Evolutionary conservation across 2,329 filamentous ascomycete genomes (phyloP).

Genomic region (Cladophialophora yegresii): DNA sequence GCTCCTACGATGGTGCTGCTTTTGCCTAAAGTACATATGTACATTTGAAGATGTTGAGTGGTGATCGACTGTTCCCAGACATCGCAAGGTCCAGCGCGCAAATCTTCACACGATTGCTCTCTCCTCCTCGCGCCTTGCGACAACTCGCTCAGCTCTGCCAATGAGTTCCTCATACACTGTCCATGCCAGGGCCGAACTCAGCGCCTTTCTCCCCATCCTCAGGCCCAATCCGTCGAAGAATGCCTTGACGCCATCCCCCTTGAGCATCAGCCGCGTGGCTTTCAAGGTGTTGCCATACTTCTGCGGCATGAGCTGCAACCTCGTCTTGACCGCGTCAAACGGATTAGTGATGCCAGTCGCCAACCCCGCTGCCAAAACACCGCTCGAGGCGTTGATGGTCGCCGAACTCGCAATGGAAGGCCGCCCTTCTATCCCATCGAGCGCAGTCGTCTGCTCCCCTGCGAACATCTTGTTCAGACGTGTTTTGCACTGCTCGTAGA

Average conservation of each 20-base stretch:
- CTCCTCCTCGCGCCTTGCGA: slow-evolving; percentile 25
- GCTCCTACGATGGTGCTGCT: not conserved
- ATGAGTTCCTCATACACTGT: slow-evolving; percentile 95
- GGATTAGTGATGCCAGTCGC: slow-evolving; percentile 92
- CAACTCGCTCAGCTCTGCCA: slow-evolving; percentile 62
- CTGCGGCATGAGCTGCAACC: slow-evolving; percentile 84
- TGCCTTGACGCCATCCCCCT: slow-evolving; percentile 75
- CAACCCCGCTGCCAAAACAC: slow-evolving; percentile 74
- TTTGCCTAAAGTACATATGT: not conserved
- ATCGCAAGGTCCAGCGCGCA: not conserved
- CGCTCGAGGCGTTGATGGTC: slow-evolving; percentile 82
- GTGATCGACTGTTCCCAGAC: not conserved
- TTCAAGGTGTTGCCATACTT: slow-evolving; percentile 81
- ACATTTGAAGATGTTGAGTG: not conserved
- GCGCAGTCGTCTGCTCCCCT: not conserved
- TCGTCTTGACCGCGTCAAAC: slow-evolving; percentile 94
- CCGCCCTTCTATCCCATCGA: slow-evolving; percentile 2
- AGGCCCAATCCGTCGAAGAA: slow-evolving; percentile 84
- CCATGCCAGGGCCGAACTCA: slow-evolving; percentile 95
- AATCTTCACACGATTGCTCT: slow-evolving; percentile 27
- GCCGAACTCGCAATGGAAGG: slow-evolving; percentile 50
- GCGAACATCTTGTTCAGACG: slow-evolving; percentile 50
- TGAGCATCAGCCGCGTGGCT: slow-evolving; percentile 74
- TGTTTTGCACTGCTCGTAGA: slow-evolving; percentile 84
- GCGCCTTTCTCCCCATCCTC: slow-evolving; percentile 84